phyloP scores from a whole-genome alignment of 345 rosid genomes.

The Turritis glabra region DNA sequence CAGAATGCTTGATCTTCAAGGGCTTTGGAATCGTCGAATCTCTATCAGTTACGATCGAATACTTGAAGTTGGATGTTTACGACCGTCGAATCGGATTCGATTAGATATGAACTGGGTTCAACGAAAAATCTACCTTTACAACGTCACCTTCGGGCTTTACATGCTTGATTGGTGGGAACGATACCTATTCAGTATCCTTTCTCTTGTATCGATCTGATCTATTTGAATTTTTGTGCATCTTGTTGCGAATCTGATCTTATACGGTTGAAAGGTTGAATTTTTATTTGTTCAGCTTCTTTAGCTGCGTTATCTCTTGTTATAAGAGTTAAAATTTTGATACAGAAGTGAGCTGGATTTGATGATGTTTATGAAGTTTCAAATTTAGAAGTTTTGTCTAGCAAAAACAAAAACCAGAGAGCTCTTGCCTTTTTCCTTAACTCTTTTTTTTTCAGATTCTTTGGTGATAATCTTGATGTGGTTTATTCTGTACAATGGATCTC shows the following conservation, averaged over 20 bases:
- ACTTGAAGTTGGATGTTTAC: too few relatives aligned
- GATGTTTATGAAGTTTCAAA: neutral
- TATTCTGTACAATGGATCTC: conserved; percentile 60
- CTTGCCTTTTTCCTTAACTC: conserved; percentile 45
- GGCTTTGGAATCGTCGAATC: too few relatives aligned
- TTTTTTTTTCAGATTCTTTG: conserved; percentile 52
- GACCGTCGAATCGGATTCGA: too few relatives aligned
- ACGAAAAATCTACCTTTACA: conserved; percentile 92
- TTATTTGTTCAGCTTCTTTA: neutral
- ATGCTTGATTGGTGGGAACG: conserved; percentile 99
- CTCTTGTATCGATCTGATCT: neutral
- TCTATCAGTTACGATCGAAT: too few relatives aligned
- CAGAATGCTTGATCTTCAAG: too few relatives aligned
- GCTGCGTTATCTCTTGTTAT: neutral
- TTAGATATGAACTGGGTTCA: conserved; percentile 89
- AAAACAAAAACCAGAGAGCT: neutral
- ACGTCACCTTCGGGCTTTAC: conserved; percentile 94
- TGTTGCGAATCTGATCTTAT: neutral
- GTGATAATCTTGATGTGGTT: conserved; percentile 83
- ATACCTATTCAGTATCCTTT: conserved; percentile 92
- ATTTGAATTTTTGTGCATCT: neutral
- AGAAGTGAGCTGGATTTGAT: neutral
- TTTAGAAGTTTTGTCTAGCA: neutral
- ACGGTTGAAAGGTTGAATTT: neutral
- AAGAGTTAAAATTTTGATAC: neutral